Evolutionary conservation across 495 filamentous ascomycete genomes (phyloP).

Genomic region (Trichodelitschia bisporula): DNA sequence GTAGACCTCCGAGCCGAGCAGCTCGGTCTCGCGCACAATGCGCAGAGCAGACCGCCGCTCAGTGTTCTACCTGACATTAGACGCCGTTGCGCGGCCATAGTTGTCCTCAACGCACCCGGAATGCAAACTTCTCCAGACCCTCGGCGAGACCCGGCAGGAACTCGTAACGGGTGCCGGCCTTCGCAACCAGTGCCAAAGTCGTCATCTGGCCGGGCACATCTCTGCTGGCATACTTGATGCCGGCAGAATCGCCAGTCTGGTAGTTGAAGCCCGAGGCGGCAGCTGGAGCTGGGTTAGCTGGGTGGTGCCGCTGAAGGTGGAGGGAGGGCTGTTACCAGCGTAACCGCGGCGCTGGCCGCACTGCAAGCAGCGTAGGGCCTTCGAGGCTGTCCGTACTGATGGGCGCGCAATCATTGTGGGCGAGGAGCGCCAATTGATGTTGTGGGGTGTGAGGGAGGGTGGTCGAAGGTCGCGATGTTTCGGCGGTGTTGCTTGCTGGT

Average conservation of each 20-base stretch:
- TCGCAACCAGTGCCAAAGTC: slow-evolving; percentile 70
- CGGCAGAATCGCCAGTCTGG: slow-evolving; percentile 58
- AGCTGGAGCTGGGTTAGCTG: slow-evolving; percentile 25
- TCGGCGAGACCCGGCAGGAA: slow-evolving; percentile 68
- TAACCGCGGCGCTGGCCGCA: no score
- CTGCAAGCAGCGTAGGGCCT: slow-evolving; percentile 38
- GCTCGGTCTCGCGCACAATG: slow-evolving; percentile 82
- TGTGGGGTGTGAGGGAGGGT: slow-evolving; percentile 7
- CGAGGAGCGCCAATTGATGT: slow-evolving; percentile 22
- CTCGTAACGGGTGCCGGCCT: slow-evolving; percentile 83
- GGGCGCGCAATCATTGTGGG: slow-evolving; percentile 68
- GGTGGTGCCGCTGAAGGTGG: no score
- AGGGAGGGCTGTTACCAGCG: no score
- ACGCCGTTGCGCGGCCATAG: slow-evolving; percentile 2
- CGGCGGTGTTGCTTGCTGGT: no score
- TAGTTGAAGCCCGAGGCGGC: slow-evolving; percentile 66
- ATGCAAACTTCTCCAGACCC: slow-evolving; percentile 77
- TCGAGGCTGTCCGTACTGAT: slow-evolving; percentile 52
- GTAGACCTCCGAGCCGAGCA: slow-evolving; percentile 67
- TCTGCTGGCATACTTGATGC: slow-evolving; percentile 75
- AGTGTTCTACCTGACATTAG: slow-evolving; percentile 23
- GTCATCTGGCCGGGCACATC: slow-evolving; percentile 73
- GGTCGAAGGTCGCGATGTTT: slow-evolving; percentile 2
- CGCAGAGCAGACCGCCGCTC: slow-evolving; percentile 63
- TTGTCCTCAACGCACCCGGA: slow-evolving; percentile 46